A percentile compares a stretch with the other conserved stretches of the same genome.
These are phyloP conservation scores for Lithocarpus polystachyus DNA, from an alignment of 306 rosid species.

Conservation along the genomic window DNA sequence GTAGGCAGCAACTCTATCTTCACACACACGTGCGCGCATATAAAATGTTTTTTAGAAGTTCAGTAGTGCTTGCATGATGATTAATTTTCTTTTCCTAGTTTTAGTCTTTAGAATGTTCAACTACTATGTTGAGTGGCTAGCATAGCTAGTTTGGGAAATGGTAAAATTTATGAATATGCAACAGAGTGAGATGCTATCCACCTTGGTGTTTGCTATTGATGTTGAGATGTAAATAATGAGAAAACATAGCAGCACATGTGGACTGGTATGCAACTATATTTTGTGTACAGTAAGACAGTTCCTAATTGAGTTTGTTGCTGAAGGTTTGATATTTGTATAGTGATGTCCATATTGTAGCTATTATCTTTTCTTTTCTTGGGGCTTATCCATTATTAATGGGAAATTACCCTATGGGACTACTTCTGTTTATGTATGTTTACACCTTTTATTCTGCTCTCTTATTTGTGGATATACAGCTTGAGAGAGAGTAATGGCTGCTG, in stretches of 20 bases:
- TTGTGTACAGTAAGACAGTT: no score
- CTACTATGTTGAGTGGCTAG: not conserved
- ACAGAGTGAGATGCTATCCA: not conserved
- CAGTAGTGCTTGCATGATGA: not conserved
- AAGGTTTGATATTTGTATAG: not conserved
- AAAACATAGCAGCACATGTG: not conserved
- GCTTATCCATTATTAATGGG: not conserved
- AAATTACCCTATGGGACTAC: not conserved
- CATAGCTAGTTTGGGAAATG: not conserved
- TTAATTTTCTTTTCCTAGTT: not conserved
- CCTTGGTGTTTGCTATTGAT: not conserved
- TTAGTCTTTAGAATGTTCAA: not conserved
- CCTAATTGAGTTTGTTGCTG: not conserved
- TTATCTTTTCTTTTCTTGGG: not conserved
- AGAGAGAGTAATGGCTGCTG: no score
- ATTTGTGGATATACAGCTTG: no score
- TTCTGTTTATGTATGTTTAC: not conserved
- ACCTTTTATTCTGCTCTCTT: no score
- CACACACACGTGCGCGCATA: no score
- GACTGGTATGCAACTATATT: no score
- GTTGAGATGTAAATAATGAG: not conserved
- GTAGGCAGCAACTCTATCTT: constrained; percentile 32
- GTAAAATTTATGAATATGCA: not conserved
- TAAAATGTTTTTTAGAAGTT: not conserved
- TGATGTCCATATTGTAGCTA: not conserved